Evolutionary conservation across 495 filamentous ascomycete genomes (phyloP).

Genomic region (Aspergillus incahuasiensis): DNA sequence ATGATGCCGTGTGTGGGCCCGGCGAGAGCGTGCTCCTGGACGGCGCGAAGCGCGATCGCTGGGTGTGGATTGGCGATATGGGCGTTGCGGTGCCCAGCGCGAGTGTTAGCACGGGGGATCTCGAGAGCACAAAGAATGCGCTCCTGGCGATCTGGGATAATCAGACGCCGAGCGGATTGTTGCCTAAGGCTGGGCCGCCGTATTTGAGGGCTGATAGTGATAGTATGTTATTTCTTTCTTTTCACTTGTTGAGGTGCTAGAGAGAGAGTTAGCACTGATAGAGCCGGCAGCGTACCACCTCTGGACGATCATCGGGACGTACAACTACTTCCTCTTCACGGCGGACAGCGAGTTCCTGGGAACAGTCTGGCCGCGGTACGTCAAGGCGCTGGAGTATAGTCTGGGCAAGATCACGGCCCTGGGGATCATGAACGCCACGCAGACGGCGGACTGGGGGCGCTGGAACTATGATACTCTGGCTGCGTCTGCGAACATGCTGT

Average conservation of each 20-base stretch:
- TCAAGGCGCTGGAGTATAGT: conserved; percentile 51
- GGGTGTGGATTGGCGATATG: conserved; percentile 58
- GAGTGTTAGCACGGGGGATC: conserved; percentile 35
- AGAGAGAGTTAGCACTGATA: conserved; percentile 32
- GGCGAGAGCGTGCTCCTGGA: conserved; percentile 49
- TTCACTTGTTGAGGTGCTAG: conserved; percentile 42
- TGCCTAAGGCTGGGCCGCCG: not conserved
- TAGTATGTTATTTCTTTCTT: conserved; percentile 28
- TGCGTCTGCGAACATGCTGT: conserved; percentile 49
- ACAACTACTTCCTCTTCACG: conserved; percentile 58
- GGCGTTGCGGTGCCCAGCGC: conserved; percentile 32
- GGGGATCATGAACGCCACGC: conserved; percentile 54
- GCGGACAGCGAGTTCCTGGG: conserved; percentile 44
- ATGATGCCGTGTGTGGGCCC: conserved; percentile 36
- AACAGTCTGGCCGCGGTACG: conserved; percentile 33
- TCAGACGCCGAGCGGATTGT: conserved; percentile 12
- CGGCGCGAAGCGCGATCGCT: conserved; percentile 53
- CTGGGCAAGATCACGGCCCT: conserved; percentile 44
- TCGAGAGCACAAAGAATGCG: conserved; percentile 58
- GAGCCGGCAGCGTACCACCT: conserved; percentile 56
- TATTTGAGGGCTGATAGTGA: not conserved
- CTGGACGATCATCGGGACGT: conserved; percentile 59
- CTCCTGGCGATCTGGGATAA: conserved; percentile 56
- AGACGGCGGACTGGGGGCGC: conserved; percentile 54
- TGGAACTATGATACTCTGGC: conserved; percentile 40